Percentiles rank a stretch among this genome's conserved stretches.
Conservation (phyloP, 495 filamentous ascomycete genomes). For the Parachaetomium inaequale region DNA sequence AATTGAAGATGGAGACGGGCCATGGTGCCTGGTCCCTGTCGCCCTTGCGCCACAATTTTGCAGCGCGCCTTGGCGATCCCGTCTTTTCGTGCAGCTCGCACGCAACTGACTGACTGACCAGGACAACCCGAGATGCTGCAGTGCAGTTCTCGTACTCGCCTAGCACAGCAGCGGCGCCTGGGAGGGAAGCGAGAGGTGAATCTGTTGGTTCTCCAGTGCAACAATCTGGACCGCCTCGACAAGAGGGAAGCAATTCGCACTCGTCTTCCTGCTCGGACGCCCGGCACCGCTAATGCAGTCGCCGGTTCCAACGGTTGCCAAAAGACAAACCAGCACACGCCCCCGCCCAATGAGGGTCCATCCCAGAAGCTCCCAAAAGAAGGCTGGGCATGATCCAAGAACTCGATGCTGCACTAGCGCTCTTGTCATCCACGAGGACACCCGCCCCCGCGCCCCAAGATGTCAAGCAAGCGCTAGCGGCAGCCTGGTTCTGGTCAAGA, state of each 20-base stretch:
- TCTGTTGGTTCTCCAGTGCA: no score
- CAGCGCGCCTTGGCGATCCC: not conserved
- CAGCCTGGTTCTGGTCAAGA: not conserved
- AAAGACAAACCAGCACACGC: no score
- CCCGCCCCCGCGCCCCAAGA: not conserved
- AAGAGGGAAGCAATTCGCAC: not conserved
- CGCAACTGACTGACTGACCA: not conserved
- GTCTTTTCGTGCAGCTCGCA: no score
- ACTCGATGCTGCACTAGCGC: not conserved
- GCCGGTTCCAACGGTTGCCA: not conserved
- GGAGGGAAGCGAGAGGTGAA: not conserved
- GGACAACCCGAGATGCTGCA: not conserved
- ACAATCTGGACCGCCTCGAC: no score
- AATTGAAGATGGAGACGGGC: constrained; percentile 12
- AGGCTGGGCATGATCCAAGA: not conserved
- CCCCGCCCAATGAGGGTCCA: not conserved
- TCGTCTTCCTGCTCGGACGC: not conserved
- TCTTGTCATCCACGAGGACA: constrained; percentile 5
- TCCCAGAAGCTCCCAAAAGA: not conserved
- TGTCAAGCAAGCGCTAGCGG: not conserved
- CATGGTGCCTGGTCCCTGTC: not conserved
- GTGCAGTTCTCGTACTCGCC: not conserved
- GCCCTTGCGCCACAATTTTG: constrained; percentile 5
- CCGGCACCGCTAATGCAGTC: not conserved
- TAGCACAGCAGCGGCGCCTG: not conserved